These are phyloP conservation scores for Conoideocrella luteorostrata DNA, from an alignment of 2,329 filamentous ascomycete species.

Conservation along the genomic window DNA sequence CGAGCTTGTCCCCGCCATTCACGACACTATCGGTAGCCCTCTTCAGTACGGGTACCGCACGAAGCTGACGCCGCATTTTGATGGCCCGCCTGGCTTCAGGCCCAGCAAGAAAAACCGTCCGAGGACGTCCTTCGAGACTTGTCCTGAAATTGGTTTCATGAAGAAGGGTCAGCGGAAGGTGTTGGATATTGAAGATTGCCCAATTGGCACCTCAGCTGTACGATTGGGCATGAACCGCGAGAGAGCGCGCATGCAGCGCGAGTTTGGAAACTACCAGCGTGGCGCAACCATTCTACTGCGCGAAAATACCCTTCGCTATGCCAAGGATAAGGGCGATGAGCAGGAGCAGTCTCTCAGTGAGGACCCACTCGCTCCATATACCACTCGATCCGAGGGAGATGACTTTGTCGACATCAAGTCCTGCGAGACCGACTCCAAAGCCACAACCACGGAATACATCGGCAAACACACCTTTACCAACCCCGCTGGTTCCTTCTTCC, in stretches of 20 bases:
- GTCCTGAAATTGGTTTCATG: conserved; percentile 86
- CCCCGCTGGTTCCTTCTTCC: conserved; percentile 92
- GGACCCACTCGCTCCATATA: conserved; percentile 22
- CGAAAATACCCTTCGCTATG: conserved; percentile 69
- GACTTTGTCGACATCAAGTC: conserved; percentile 71
- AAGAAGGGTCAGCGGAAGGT: conserved; percentile 72
- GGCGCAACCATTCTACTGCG: conserved; percentile 86
- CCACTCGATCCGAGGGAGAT: conserved; percentile 43
- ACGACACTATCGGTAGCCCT: conserved; percentile 83
- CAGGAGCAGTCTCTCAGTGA: conserved; percentile 18
- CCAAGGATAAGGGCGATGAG: conserved; percentile 33
- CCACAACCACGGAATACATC: conserved; percentile 79
- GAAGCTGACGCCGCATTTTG: conserved; percentile 95
- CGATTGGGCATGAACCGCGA: conserved; percentile 73
- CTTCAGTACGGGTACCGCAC: conserved; percentile 91
- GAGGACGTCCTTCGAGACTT: conserved; percentile 43
- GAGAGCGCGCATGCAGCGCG: conserved; percentile 64
- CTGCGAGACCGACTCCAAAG: conserved; percentile 82
- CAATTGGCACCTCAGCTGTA: conserved; percentile 84
- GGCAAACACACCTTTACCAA: conserved; percentile 81
- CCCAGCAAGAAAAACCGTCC: conserved; percentile 41
- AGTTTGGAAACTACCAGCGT: conserved; percentile 65
- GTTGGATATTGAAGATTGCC: conserved; percentile 95
- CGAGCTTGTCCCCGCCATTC: conserved; percentile 66
- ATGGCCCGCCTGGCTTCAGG: conserved; percentile 59